These are phyloP conservation scores for Xanthoconium separans DNA, from an alignment of 1,284 basidiomycete genomes.

Conservation along the genomic window DNA sequence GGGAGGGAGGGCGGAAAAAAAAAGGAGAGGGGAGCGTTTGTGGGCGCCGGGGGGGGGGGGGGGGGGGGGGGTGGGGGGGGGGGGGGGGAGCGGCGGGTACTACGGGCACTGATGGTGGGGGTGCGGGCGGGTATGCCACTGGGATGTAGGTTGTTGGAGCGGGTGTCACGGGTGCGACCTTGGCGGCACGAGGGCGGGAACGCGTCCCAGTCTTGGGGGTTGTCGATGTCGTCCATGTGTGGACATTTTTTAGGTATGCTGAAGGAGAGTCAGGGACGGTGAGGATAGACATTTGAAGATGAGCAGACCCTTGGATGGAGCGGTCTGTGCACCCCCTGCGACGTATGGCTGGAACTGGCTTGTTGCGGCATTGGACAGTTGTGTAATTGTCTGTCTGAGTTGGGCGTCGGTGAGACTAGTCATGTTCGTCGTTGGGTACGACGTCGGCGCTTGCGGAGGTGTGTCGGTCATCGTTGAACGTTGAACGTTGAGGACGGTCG, in stretches of 20 bases:
- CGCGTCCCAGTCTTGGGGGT: constrained; percentile 26
- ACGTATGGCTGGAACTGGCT: constrained; percentile 42
- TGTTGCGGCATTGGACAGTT: constrained; percentile 45
- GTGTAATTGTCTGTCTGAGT: constrained; percentile 53
- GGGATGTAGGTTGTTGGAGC: constrained; percentile 34
- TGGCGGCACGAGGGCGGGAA: constrained; percentile 36
- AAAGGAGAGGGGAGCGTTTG: too few relatives aligned
- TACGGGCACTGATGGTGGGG: constrained; percentile 15
- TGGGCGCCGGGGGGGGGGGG: too few relatives aligned
- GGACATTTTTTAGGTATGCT: constrained; percentile 65
- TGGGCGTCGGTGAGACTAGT: constrained; percentile 53
- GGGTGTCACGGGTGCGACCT: constrained; percentile 32
- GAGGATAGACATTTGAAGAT: background rate
- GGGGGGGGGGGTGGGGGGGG: constrained; percentile 46
- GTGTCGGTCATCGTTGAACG: constrained; percentile 29
- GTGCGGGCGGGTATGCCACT: constrained; percentile 31
- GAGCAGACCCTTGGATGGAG: constrained; percentile 42
- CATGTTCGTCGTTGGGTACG: constrained; percentile 37
- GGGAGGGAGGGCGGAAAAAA: constrained; percentile 19
- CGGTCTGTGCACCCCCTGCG: constrained; percentile 40
- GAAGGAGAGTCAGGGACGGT: constrained; percentile 6
- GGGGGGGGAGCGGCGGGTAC: constrained; percentile 22
- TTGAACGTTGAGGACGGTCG: background rate
- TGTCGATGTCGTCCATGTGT: constrained; percentile 52
- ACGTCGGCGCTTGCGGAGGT: constrained; percentile 26